A percentile compares a stretch with the other conserved stretches of the same genome.
These are phyloP conservation scores for Lepidopterella palustris DNA, from an alignment of 495 filamentous ascomycete species.

Conservation along the genomic window DNA sequence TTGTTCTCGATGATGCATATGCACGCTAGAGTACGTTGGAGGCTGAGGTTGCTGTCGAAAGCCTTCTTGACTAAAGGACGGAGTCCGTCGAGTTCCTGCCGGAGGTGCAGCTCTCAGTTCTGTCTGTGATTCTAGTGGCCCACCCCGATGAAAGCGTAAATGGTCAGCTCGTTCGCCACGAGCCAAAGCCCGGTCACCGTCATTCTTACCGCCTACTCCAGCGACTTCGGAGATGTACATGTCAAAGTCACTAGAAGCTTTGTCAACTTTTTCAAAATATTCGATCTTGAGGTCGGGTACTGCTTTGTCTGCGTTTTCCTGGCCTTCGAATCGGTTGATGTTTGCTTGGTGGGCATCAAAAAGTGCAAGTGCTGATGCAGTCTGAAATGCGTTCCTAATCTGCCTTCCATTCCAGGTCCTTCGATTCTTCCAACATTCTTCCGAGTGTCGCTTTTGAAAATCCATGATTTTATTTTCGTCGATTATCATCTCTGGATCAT, in stretches of 20 bases:
- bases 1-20: background rate
- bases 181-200: background rate
- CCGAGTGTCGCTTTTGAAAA: background rate
- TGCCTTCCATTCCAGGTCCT: constrained; percentile 26
- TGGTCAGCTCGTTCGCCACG: background rate
- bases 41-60: background rate
- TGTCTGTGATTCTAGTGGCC: background rate
- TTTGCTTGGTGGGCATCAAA: constrained; percentile 9
- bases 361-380: constrained; percentile 22
- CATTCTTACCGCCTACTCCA: background rate
- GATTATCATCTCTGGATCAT: constrained; percentile 6
- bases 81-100: background rate
- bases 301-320: background rate
- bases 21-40: background rate
- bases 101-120: background rate
- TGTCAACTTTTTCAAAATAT: constrained; percentile 11
- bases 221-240: constrained; percentile 4
- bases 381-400: constrained; percentile 29
- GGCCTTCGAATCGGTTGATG: background rate
- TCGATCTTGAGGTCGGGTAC: constrained; percentile 1
- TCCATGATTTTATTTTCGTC: background rate
- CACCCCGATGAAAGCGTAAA: background rate
- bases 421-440: background rate
- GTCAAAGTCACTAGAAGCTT: constrained; percentile 9
- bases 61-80: background rate